Evolutionary conservation across 768 basidiomycete genomes (phyloP), one percentile per base, ranked within the genome.

Genomic region (Astraeus odoratus): DNA sequence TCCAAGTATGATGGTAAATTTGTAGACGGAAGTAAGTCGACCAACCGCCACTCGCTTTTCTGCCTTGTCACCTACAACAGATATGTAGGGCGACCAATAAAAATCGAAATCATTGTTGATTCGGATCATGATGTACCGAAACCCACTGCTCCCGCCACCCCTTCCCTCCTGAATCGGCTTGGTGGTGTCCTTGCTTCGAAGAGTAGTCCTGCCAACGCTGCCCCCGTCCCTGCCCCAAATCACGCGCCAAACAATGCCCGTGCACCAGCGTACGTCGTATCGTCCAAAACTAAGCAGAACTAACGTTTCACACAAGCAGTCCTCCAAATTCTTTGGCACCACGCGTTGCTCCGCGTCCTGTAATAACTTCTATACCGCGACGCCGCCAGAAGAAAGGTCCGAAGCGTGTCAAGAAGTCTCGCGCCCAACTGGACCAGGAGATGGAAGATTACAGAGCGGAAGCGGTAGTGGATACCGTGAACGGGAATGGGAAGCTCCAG

Each of bases 381-480:
- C 55, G 68, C 15, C 76, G 78, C 23, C 63, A 68, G 31, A 86
- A 83, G 68, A 89, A 87, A 55, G 86, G 86, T 0, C 82, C 86
- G 0, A 80, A 77, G 55, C 76, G 86, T 30, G 58, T 86, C 34
- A 86, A 85, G 56, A 87, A 87, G 62, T 61, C 82, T 0, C 57
- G 67, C 6, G 79, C 73, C 22, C 76, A 87, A 48, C 70, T 89
- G 19, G 86, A 89, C 59, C 71, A 75, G 58, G 86, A 89, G 60
- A 87, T 89, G 82, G 86, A 89, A 45, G 81, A 83, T 39, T 89
- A 87, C 51, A 74, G 74, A 40, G 80, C 83, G 18, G 66, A 62
- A 9, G 68, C 49, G 15, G 19, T 40, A 31, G 39, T 44, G 10
- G 51, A 46, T 40, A 35, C 35, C 10, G 46, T 22, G 22, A 53